Evolutionary conservation across 2,329 filamentous ascomycete species (phyloP).

Genomic region (Ophiocordyceps camponoti-leonardi): DNA sequence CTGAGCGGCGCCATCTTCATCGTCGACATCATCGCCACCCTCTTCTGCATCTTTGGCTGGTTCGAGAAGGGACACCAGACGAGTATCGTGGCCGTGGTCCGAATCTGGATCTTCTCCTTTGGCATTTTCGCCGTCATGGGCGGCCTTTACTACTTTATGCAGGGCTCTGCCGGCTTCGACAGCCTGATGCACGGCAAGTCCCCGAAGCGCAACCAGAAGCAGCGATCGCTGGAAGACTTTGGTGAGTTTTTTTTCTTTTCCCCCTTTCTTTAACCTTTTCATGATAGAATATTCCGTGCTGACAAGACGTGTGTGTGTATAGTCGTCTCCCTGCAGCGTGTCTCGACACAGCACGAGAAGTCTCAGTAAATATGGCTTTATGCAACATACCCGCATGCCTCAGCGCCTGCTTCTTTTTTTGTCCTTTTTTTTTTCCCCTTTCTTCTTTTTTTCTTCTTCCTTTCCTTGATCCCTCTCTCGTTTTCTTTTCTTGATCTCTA

Average conservation of each 20-base stretch:
- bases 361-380: constrained; percentile 38
- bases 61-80: constrained; percentile 51
- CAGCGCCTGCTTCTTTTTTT: constrained; percentile 5
- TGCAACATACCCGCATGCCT: constrained; percentile 20
- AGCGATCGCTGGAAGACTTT: constrained; percentile 77
- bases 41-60: constrained; percentile 76
- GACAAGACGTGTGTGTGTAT: too few relatives aligned
- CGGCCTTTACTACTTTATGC: constrained; percentile 57
- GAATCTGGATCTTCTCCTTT: constrained; percentile 84
- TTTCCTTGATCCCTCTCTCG: neutral
- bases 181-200: constrained; percentile 88
- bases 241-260: constrained; percentile 36
- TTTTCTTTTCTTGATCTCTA: neutral
- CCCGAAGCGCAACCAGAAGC: constrained; percentile 65
- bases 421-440: neutral
- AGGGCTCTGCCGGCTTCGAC: constrained; percentile 68
- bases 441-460: neutral
- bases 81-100: constrained; percentile 68
- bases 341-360: constrained; percentile 86
- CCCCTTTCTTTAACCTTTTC: too few relatives aligned
- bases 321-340: constrained; percentile 81
- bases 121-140: constrained; percentile 77
- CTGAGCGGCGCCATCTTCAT: constrained; percentile 59
- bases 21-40: constrained; percentile 69
- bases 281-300: too few relatives aligned